A percentile compares a stretch with the other conserved stretches of the same genome.
These are phyloP conservation scores for Perilla frutescens DNA, from an alignment of 257 asterid genomes.

Conservation along the genomic window DNA sequence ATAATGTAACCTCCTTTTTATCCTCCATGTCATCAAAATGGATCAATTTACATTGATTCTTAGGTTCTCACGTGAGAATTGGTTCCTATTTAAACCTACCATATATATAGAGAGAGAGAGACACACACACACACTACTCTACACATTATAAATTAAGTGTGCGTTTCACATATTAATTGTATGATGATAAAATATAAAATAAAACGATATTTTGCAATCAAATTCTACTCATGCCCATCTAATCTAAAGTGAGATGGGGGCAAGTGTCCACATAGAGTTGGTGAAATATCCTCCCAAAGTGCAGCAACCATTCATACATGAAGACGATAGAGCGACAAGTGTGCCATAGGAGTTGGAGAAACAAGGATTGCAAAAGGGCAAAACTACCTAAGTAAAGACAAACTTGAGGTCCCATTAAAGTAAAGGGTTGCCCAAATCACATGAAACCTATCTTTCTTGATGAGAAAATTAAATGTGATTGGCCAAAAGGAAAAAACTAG, in stretches of 20 bases:
- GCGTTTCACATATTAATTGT: no score
- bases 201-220: no score
- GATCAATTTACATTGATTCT: no score
- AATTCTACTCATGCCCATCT: no score
- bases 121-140: no score
- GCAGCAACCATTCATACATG: constrained; percentile 9
- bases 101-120: no score
- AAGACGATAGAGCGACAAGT: constrained; percentile 13
- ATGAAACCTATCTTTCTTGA: constrained; percentile 34
- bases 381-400: constrained; percentile 22
- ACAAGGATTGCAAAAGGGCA: background rate
- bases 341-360: background rate
- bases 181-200: no score
- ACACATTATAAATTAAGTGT: no score
- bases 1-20: no score
- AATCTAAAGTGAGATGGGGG: background rate
- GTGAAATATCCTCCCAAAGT: constrained; percentile 8
- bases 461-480: constrained; percentile 3
- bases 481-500: constrained; percentile 25
- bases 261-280: constrained; percentile 18
- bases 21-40: no score
- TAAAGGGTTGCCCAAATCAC: constrained; percentile 23
- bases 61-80: no score
- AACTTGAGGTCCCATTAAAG: constrained; percentile 35
- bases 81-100: no score